Conservation (phyloP, 2,329 filamentous ascomycete species). For the Nigrospora oryzae region DNA sequence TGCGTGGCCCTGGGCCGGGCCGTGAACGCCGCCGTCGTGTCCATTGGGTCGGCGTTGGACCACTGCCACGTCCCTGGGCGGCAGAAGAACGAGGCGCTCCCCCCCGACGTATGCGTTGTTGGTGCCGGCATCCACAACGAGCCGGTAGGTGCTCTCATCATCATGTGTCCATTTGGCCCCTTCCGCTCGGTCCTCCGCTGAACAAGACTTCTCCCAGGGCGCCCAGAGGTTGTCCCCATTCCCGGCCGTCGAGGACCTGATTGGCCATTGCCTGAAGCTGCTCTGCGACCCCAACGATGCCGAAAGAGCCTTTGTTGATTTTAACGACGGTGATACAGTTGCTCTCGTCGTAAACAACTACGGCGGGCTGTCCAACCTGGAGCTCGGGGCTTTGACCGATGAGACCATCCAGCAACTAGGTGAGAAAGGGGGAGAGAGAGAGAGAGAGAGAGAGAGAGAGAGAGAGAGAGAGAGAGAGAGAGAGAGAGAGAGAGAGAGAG, state of each 20-base stretch:
- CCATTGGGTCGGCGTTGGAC: conserved; percentile 59
- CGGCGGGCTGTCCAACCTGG: conserved; percentile 45
- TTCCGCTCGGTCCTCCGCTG: too few relatives aligned
- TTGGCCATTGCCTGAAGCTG: conserved; percentile 40
- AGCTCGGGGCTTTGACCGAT: conserved; percentile 44
- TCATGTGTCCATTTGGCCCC: conserved; percentile 7
- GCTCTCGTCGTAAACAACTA: conserved; percentile 50
- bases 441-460: too few relatives aligned
- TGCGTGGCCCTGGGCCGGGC: conserved; percentile 46
- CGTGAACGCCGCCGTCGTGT: conserved; percentile 51
- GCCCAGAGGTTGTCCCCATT: conserved; percentile 28
- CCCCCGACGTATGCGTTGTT: conserved; percentile 26
- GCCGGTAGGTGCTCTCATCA: conserved; percentile 4
- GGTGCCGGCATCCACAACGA: conserved; percentile 51
- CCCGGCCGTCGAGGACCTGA: conserved; percentile 27
- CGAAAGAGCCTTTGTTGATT: conserved; percentile 43
- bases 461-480: too few relatives aligned
- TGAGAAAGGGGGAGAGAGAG: too few relatives aligned
- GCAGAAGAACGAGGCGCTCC: conserved; percentile 36
- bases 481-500: too few relatives aligned
- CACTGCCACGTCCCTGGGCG: conserved; percentile 67
- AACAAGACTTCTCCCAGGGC: conserved; percentile 10
- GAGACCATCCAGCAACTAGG: conserved; percentile 20
- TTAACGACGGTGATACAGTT: conserved; percentile 32
- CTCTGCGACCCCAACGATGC: conserved; percentile 41